Evolutionary conservation across 2,329 filamentous ascomycete genomes (phyloP).

Genomic region (Tolypocladium ophioglossoides): DNA sequence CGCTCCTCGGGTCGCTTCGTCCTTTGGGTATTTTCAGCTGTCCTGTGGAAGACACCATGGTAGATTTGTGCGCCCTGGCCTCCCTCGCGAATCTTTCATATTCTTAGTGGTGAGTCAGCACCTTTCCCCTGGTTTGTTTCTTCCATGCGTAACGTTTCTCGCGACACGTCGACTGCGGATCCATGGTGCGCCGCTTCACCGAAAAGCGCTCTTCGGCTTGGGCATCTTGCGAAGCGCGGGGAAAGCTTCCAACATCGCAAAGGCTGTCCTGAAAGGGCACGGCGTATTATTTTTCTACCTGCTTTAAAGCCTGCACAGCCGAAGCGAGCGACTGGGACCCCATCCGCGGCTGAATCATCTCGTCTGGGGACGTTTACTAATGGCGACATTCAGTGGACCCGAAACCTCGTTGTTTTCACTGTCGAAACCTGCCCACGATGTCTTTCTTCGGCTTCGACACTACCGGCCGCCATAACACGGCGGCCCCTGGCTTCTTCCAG

Average conservation of each 20-base stretch:
- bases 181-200: neutral
- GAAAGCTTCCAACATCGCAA: neutral
- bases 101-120: conserved; percentile 33
- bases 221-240: neutral
- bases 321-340: neutral
- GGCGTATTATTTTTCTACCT: neutral
- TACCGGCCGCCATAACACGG: conserved; percentile 48
- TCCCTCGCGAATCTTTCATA: conserved; percentile 20
- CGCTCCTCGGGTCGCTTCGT: neutral
- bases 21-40: conserved; percentile 10
- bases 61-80: conserved; percentile 25
- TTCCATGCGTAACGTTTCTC: neutral
- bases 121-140: neutral
- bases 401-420: neutral
- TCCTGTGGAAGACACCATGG: conserved; percentile 27
- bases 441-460: conserved; percentile 89
- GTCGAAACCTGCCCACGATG: conserved; percentile 40
- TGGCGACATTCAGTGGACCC: neutral
- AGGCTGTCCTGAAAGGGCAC: neutral
- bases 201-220: neutral
- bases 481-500: conserved; percentile 73
- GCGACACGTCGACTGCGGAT: neutral
- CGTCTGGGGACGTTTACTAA: neutral
- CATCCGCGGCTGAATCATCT: neutral
- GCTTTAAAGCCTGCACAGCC: neutral